A percentile compares a stretch with the other conserved stretches of the same genome.
phyloP scores from a whole-genome alignment of 345 rosid species.

The Durio zibethinus region DNA sequence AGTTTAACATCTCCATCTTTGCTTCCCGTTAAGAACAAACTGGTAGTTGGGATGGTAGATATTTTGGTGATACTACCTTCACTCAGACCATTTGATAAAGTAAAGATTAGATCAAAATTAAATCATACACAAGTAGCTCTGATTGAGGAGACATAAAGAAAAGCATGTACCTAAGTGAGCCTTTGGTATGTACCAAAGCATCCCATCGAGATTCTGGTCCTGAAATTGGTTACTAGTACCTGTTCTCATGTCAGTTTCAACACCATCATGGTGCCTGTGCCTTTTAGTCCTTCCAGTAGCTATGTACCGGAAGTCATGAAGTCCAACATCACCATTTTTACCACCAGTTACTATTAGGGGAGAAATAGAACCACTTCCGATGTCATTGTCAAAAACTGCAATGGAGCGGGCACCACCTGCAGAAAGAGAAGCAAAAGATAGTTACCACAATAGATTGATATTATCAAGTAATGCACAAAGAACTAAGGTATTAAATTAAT shows the following conservation, averaged over 20 bases:
- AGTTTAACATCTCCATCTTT: conserved; percentile 98
- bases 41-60: conserved; percentile 67
- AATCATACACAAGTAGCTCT: neutral
- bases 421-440: conserved; percentile 10
- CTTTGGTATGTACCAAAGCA: conserved; percentile 97
- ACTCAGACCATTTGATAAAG: conserved; percentile 14
- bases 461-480: conserved; percentile 1
- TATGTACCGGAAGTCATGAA: conserved; percentile 88
- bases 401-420: conserved; percentile 92
- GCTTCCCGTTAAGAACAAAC: conserved; percentile 92
- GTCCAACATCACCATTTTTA: conserved; percentile 82
- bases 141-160: neutral
- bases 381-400: conserved; percentile 79
- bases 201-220: conserved; percentile 66
- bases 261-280: conserved; percentile 42
- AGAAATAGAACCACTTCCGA: conserved; percentile 87
- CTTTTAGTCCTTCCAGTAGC: conserved; percentile 82
- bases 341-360: conserved; percentile 94
- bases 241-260: conserved; percentile 32
- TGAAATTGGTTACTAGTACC: conserved; percentile 33
- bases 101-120: conserved; percentile 15
- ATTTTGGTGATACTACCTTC: conserved; percentile 86
- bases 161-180: conserved; percentile 73
- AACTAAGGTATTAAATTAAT: conserved; percentile 8
- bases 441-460: conserved; percentile 4